Evolutionary conservation across 306 rosid genomes (phyloP).

Genomic region (Sphenostylis stenocarpa): DNA sequence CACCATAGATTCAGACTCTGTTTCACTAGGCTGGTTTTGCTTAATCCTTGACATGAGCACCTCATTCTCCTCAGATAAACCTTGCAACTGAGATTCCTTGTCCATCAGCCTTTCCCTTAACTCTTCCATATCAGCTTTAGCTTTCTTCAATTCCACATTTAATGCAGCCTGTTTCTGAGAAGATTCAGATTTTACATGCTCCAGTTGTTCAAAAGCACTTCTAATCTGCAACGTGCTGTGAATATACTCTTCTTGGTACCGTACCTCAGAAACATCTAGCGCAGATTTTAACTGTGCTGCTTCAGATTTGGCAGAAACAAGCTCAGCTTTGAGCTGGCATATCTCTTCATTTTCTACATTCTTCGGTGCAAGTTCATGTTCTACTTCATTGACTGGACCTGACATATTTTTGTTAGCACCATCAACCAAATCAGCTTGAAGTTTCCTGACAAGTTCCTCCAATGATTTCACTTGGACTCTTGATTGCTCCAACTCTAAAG

Average conservation of each 20-base stretch:
- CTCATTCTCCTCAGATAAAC: constrained; percentile 49
- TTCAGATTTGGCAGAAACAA: constrained; percentile 55
- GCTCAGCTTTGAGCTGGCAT: constrained; percentile 55
- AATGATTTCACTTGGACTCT: constrained; percentile 59
- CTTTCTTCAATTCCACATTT: constrained; percentile 50
- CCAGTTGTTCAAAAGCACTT: constrained; percentile 71
- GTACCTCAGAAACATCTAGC: constrained; percentile 67
- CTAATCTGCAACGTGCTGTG: constrained; percentile 80
- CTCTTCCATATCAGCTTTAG: constrained; percentile 56
- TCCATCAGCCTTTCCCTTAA: constrained; percentile 51
- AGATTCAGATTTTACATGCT: constrained; percentile 61
- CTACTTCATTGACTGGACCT: constrained; percentile 36
- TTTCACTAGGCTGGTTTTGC: constrained; percentile 33
- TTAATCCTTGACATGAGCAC: constrained; percentile 34
- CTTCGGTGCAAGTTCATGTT: constrained; percentile 31
- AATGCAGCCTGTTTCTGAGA: constrained; percentile 53
- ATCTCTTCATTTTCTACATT: constrained; percentile 51
- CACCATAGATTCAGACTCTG: constrained; percentile 44
- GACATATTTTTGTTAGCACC: constrained; percentile 25
- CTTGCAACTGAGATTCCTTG: constrained; percentile 60
- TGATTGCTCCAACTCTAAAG: constrained; percentile 76
- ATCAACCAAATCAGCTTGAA: constrained; percentile 49
- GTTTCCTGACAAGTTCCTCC: constrained; percentile 64
- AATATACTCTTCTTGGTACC: constrained; percentile 83
- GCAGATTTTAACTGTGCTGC: constrained; percentile 66